A percentile compares a stretch with the other conserved stretches of the same genome.
These are phyloP conservation scores for Viridothelium virens DNA, from an alignment of 495 filamentous ascomycete species.

Conservation along the genomic window DNA sequence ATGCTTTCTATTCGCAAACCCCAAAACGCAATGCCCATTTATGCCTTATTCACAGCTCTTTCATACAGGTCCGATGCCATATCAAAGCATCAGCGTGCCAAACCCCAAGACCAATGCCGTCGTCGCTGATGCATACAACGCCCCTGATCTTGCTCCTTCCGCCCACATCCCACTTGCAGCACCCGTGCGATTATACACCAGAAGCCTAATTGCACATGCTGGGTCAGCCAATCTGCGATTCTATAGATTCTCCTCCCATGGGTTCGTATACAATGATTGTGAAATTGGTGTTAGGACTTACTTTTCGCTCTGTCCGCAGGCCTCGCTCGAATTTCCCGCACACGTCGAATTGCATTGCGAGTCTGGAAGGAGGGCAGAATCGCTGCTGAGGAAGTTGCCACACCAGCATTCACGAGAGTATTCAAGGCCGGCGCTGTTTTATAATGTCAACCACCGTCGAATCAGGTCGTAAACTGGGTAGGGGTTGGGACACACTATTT, in stretches of 20 bases:
- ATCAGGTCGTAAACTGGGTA: neutral
- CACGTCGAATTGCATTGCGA: constrained; percentile 5
- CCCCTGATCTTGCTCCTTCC: neutral
- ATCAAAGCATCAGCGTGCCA: neutral
- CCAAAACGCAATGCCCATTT: neutral
- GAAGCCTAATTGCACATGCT: neutral
- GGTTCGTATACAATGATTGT: neutral
- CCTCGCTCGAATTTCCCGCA: constrained; percentile 2
- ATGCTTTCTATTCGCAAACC: constrained; percentile 2
- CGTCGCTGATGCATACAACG: neutral
- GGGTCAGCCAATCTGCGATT: neutral
- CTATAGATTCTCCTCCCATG: neutral
- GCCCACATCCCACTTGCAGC: constrained; percentile 3
- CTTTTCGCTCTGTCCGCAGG: constrained; percentile 6
- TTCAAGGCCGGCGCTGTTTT: neutral
- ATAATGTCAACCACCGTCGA: neutral
- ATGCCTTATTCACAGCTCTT: neutral
- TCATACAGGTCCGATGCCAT: neutral
- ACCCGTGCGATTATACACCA: constrained; percentile 14
- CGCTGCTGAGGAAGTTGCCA: neutral
- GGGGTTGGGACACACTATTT: neutral
- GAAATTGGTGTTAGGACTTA: neutral
- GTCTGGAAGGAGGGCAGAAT: constrained; percentile 4
- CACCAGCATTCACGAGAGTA: constrained; percentile 8
- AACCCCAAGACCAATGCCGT: neutral